Evolutionary conservation across 2,329 filamentous ascomycete genomes (phyloP).

Genomic region (Aspergillus quadricinctus): DNA sequence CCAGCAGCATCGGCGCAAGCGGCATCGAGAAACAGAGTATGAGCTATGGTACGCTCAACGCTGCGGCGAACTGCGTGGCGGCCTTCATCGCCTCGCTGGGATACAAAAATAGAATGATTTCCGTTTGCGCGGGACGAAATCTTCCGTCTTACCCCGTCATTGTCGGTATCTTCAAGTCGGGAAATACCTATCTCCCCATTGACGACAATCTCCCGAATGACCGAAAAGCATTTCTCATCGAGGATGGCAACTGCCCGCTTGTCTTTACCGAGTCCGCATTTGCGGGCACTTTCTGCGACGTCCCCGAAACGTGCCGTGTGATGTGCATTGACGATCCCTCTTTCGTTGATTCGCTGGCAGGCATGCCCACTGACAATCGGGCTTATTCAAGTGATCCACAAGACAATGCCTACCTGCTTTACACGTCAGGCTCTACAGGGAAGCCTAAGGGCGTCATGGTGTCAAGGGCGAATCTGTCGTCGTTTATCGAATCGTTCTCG

Average conservation of each 20-base stretch:
- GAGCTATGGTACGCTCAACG: conserved; percentile 23
- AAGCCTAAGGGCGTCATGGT: conserved; percentile 97
- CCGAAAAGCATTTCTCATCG: conserved; percentile 25
- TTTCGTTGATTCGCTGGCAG: conserved; percentile 11
- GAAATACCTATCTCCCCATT: conserved; percentile 34
- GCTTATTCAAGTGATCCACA: conserved; percentile 14
- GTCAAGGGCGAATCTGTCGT: conserved; percentile 51
- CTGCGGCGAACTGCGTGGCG: conserved; percentile 21
- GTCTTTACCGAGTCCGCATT: conserved; percentile 25
- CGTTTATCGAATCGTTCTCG: conserved; percentile 27
- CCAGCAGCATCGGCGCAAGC: conserved; percentile 15
- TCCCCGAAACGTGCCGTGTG: conserved; percentile 17
- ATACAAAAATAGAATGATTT: conserved; percentile 23
- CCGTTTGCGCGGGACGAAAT: conserved; percentile 24
- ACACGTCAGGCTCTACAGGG: conserved; percentile 90
- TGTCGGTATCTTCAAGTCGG: conserved; percentile 30
- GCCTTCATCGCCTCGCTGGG: conserved; percentile 19
- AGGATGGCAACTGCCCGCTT: conserved; percentile 25
- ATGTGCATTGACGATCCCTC: conserved; percentile 19
- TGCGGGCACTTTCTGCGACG: conserved; percentile 11
- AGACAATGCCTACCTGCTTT: conserved; percentile 56
- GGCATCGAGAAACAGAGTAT: conserved; percentile 20
- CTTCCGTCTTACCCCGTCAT: conserved; percentile 26
- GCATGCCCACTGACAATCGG: conserved; percentile 14
- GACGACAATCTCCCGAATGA: conserved; percentile 28